A percentile compares a stretch with the other conserved stretches of the same genome.
Conservation (phyloP, 2,329 filamentous ascomycete genomes). For the Helotiales sp. region DNA sequence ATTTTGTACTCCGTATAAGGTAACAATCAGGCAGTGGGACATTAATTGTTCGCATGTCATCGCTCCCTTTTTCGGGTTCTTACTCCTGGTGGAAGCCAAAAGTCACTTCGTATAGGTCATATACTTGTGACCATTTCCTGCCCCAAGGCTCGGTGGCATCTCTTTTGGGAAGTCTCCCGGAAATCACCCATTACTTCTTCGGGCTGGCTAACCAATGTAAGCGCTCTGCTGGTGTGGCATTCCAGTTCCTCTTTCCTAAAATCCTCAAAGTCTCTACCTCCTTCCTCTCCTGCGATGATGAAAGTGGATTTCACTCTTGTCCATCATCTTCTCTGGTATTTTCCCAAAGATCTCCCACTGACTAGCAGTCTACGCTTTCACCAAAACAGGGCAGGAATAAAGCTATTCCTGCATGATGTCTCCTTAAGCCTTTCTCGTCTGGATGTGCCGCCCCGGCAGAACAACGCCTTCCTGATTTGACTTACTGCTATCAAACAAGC, state of each 20-base stretch:
- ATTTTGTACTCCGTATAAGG: no score
- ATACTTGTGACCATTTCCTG: not conserved
- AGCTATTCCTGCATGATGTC: not conserved
- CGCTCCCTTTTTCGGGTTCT: no score
- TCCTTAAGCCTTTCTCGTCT: slow-evolving; percentile 1
- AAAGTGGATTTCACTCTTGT: not conserved
- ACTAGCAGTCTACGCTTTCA: not conserved
- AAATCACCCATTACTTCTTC: not conserved
- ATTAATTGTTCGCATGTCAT: no score
- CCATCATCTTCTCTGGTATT: not conserved
- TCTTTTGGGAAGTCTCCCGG: not conserved
- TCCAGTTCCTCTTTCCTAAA: not conserved
- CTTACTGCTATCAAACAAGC: not conserved
- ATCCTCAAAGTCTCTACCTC: not conserved
- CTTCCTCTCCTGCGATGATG: not conserved
- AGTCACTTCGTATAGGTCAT: not conserved
- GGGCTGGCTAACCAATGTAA: no score
- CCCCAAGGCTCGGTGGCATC: not conserved
- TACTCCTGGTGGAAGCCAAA: no score
- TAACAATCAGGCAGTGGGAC: no score
- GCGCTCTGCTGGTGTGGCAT: not conserved
- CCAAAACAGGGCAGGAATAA: not conserved
- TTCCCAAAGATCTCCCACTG: not conserved
- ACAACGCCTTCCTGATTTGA: not conserved
- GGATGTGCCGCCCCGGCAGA: not conserved